Evolutionary conservation across 2,329 filamentous ascomycete genomes (phyloP), one percentile per base, ranked within the genome.

Genomic region (Pochonia chlamydosporia): DNA sequence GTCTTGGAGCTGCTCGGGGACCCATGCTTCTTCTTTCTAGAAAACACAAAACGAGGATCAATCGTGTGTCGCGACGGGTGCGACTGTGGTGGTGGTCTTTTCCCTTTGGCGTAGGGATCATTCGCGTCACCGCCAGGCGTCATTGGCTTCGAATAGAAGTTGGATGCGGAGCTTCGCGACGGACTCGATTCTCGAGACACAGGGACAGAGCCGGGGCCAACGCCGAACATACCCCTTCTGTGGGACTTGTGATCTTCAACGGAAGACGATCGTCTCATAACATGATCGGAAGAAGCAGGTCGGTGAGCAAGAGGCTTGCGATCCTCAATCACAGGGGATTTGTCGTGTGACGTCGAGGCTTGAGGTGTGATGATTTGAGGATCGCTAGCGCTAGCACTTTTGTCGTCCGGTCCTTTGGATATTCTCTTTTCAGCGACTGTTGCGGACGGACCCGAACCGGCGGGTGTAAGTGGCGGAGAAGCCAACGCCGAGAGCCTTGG

Each of bases 401-500:
- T 64, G 36, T 63, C 59, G 24, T 63, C 68, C 50, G 61, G 64
- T 50, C 59, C 64, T 56, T 54, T 59, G 58, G 58, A 46, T 10
- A 44, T 26, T 43, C 52, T 55, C 51, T 59, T 66, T 40, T 61
- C 60, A 16, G 59, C 55, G 3, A 56, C 53, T 31, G 54, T 61
- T n/a, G n/a, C n/a, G 39, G 56, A 62, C 63, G 67, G 67, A 18
- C 70, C 70, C 37, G 89, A 92, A 44, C 84, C 90, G 46, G 89
- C 84, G 16, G 92, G 92, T 11, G 91, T 96, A 44, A 97, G 76
- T 36, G 90, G 90, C 54, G 92, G 92, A 10, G 91, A 95, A 56
- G 92, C 87, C 69, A 95, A 79, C 48, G 85, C 80, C 49, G 84
- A 81, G 39, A 79, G 71, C 51, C 79, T 77, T 50, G 87, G 85